phyloP scores from a whole-genome alignment of 2,329 filamentous ascomycete species.

The Cladophialophora carrionii region DNA sequence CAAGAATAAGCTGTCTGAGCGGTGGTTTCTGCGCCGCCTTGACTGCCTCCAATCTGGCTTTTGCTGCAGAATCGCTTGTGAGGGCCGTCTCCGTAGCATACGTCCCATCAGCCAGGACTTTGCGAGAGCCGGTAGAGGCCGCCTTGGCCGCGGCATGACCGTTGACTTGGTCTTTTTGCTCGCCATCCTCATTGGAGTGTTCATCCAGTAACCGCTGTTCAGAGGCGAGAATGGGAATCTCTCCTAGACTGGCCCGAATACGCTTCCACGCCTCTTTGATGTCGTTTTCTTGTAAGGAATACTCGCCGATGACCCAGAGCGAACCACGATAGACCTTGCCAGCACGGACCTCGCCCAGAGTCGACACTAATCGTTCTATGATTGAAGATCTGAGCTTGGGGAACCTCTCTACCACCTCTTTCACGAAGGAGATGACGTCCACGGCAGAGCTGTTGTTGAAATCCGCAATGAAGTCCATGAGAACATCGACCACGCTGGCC shows the following conservation, averaged over 20 bases:
- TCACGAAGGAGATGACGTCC: constrained; percentile 97
- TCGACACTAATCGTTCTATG: constrained; percentile 83
- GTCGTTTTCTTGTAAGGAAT: constrained; percentile 89
- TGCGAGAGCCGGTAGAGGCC: constrained; percentile 67
- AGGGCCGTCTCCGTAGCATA: constrained; percentile 96
- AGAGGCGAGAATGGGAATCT: constrained; percentile 94
- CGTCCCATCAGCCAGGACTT: constrained; percentile 92
- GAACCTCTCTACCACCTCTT: constrained; percentile 98
- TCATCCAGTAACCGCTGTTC: constrained; percentile 91
- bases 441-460: constrained; percentile 97
- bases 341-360: constrained; percentile 87
- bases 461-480: constrained; percentile 99
- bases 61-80: constrained; percentile 86
- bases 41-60: constrained; percentile 90
- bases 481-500: constrained; percentile 88
- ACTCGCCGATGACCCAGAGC: constrained; percentile 97
- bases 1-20: constrained; percentile 88
- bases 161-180: constrained; percentile 70
- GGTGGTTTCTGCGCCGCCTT: constrained; percentile 97
- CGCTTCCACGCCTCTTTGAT: constrained; percentile 97
- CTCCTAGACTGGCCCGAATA: constrained; percentile 88
- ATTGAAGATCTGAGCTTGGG: constrained; percentile 85
- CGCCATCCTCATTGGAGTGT: constrained; percentile 69
- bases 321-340: constrained; percentile 97
- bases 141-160: constrained; percentile 81